These are phyloP conservation scores for Backusella psychrophila DNA, from an alignment of 192 early-diverging fungal species.

Conservation along the genomic window DNA sequence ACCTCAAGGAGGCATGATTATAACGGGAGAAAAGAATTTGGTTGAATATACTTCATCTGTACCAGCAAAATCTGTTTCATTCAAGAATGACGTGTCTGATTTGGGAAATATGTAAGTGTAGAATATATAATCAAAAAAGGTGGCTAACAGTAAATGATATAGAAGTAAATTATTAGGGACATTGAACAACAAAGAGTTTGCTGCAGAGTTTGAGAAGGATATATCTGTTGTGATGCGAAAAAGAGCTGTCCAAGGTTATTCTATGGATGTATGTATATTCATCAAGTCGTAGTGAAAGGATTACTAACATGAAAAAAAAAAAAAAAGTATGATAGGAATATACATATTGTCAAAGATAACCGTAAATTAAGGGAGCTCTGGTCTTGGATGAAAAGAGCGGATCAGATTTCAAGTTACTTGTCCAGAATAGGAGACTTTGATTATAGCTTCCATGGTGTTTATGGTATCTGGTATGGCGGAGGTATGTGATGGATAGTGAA, in stretches of 20 bases:
- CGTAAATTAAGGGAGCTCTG: constrained; percentile 45
- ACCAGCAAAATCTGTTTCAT: neutral
- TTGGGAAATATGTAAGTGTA: neutral
- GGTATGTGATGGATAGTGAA: neutral
- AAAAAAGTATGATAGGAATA: constrained; percentile 40
- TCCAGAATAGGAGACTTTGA: constrained; percentile 47
- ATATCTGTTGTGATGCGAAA: constrained; percentile 80
- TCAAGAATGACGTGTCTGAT: neutral
- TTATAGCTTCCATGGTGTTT: constrained; percentile 53
- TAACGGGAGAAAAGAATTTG: constrained; percentile 36
- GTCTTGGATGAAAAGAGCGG: constrained; percentile 50
- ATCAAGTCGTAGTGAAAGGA: constrained; percentile 32
- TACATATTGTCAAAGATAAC: constrained; percentile 48
- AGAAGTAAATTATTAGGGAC: neutral
- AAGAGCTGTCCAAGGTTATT: constrained; percentile 75
- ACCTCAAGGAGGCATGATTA: constrained; percentile 47
- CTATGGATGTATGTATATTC: constrained; percentile 60
- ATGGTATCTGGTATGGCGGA: constrained; percentile 37
- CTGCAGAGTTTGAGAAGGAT: constrained; percentile 47
- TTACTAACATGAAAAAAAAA: constrained; percentile 19
- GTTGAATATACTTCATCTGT: neutral
- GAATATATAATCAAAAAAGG: neutral
- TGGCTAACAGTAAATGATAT: too few species aligned
- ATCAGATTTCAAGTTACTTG: constrained; percentile 37
- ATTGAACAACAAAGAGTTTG: neutral